Evolutionary conservation across 2,329 filamentous ascomycete species (phyloP), one percentile per base, ranked within the genome.

Genomic region (Septoria linicola): DNA sequence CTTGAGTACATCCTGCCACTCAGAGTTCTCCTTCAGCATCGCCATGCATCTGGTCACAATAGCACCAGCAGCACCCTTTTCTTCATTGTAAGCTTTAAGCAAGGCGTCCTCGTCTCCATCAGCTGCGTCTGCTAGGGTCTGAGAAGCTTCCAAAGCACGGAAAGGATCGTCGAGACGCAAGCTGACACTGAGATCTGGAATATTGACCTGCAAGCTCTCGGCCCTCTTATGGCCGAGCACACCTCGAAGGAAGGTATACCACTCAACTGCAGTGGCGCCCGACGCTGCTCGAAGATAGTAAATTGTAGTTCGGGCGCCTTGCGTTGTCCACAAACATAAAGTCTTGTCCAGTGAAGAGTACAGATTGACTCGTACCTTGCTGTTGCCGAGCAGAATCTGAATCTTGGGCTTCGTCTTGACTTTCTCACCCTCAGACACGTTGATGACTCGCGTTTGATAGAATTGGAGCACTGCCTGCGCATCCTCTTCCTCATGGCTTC

Each of bases 321-420:
- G 71, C 2, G 79, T 78, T 25, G 77, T 72, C 76, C 82, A 86
- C 8, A 86, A 69, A 8, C 83, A 83, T 14, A 86, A 72, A 1
- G 82, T 83, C 65, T 87, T 87, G 67, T 87, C 83, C 13, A 87
- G 70, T 3, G 81, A 75, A 1, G 83, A 86, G 61, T 81, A 87
- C 2, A 87, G 65, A 54, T 85, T 85, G 49, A 84, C 78, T 41
- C 72, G 76, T 10, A 79, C 77, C 16, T 70, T 72, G 54, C 76
- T 80, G 14, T 70, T 73, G 41, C 76, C 75, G 8, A 85, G 70
- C 4, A 73, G 70, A n/a, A 86, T 76, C 59, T 85, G 74, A 46
- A 80, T 76, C 40, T 78, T 76, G 13, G 80, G 78, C 23, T 75
- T 74, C 51, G 78, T 80, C 59, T 76, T 78, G 36, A 76, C 73